A percentile compares a stretch with the other conserved stretches of the same genome.
phyloP scores from a whole-genome alignment of 2,329 filamentous ascomycete species.

The Aspergillus amoenus region DNA sequence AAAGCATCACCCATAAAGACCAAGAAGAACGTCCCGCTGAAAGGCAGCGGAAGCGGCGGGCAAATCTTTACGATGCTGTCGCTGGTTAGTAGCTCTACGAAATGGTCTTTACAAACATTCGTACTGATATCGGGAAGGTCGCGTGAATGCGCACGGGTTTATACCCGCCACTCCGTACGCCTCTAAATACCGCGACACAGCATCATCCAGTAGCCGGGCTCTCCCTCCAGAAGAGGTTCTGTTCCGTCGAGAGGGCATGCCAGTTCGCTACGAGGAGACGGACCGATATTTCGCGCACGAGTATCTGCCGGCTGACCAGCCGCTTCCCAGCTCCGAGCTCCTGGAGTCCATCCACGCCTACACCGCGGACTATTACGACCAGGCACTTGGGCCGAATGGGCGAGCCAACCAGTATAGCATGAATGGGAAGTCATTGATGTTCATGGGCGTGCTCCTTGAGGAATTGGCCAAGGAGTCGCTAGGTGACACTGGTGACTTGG shows the following conservation, averaged over 20 bases:
- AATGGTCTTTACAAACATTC: neutral
- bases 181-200: slow-evolving; percentile 34
- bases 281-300: slow-evolving; percentile 57
- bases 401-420: slow-evolving; percentile 51
- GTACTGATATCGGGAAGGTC: slow-evolving; percentile 35
- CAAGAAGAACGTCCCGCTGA: slow-evolving; percentile 7
- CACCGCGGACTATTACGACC: slow-evolving; percentile 55
- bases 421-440: slow-evolving; percentile 63
- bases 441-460: slow-evolving; percentile 61
- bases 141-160: slow-evolving; percentile 45
- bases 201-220: slow-evolving; percentile 37
- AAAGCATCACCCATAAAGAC: slow-evolving; percentile 15
- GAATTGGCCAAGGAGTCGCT: slow-evolving; percentile 54
- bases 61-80: slow-evolving; percentile 59
- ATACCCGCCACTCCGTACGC: slow-evolving; percentile 20
- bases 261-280: slow-evolving; percentile 52
- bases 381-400: slow-evolving; percentile 32
- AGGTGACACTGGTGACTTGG: slow-evolving; percentile 59
- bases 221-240: slow-evolving; percentile 60
- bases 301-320: slow-evolving; percentile 36
- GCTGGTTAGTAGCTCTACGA: slow-evolving; percentile 44
- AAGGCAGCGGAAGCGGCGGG: slow-evolving; percentile 32
- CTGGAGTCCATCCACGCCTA: slow-evolving; percentile 59
- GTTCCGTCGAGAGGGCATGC: slow-evolving; percentile 53
- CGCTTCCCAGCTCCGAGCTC: slow-evolving; percentile 57